A percentile compares a stretch with the other conserved stretches of the same genome.
Conservation (phyloP, 768 basidiomycete genomes). For the Kwoniella dendrophila region DNA sequence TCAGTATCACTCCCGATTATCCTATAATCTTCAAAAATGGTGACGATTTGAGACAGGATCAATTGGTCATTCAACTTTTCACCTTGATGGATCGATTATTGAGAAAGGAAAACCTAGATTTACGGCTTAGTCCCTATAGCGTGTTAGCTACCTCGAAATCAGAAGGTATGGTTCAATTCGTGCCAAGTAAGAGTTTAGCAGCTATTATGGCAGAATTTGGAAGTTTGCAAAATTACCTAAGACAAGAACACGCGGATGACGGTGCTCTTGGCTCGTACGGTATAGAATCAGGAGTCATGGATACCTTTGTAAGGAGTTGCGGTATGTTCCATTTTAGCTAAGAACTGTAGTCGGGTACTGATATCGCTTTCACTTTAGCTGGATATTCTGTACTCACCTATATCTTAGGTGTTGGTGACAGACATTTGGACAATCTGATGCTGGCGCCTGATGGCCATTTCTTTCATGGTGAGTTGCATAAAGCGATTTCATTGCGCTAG, state of each 20-base stretch:
- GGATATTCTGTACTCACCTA: conserved; percentile 98
- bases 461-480: conserved; percentile 74
- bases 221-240: conserved; percentile 76
- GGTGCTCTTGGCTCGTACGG: conserved; percentile 92
- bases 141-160: conserved; percentile 87
- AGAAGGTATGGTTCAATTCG: conserved; percentile 96
- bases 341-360: background rate
- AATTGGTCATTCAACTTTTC: conserved; percentile 96
- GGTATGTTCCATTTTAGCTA: conserved; percentile 63
- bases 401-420: conserved; percentile 91
- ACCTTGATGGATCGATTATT: conserved; percentile 94
- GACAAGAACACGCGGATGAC: conserved; percentile 85
- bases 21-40: conserved; percentile 98
- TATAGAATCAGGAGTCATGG: conserved; percentile 90
- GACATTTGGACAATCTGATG: conserved; percentile 92
- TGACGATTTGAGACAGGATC: conserved; percentile 97
- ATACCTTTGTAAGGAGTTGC: conserved; percentile 95
- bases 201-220: conserved; percentile 82
- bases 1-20: conserved; percentile 63
- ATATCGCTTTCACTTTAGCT: conserved; percentile 61
- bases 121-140: conserved; percentile 76
- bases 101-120: conserved; percentile 90
- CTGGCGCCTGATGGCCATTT: conserved; percentile 96
- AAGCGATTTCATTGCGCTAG: background rate
- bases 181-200: conserved; percentile 92